Base-by-base conservation (phyloP, 352 stramenopile genomes). In the Phytophthora constricta region DNA sequence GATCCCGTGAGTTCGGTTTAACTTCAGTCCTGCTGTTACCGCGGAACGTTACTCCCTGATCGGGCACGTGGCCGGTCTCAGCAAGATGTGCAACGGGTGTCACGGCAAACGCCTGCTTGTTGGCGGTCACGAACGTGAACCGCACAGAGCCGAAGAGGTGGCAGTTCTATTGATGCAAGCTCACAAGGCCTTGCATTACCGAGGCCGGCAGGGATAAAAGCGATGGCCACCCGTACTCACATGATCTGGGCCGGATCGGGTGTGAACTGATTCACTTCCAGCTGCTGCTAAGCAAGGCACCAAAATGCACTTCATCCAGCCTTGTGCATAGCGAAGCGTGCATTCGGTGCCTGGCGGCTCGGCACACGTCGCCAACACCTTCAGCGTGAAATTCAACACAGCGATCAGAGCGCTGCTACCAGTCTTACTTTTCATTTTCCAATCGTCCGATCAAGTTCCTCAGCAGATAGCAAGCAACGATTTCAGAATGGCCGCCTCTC, bases 341-440 rank as follows among this genome's bases (percentile, higher is more conserved):
- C 53, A 22, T 17, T 26, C 37, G 46, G 49, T 60, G 54, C 55
- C 4, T 34, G 31, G 22, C 16, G 54, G 46, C 49, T 68, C 56
- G 22, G 20, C 10, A 31, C 11, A 57, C n/a, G 45, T 13, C 26
- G 23, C n/a, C 41, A 25, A 20, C 11, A 27, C 13, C n/a, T 42
- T 43, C n/a, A 19, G 17, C 37, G 37, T 10, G 1, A 10, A 34
- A 25, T 13, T n/a, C n/a, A n/a, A n/a, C n/a, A n/a, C n/a, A n/a
- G n/a, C n/a, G n/a, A 13, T 42, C 34, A 42, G 10, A 42, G 10
- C n/a, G n/a, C n/a, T n/a, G 11, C 26, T 68, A n/a, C 16, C n/a
- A 51, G n/a, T 27, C 52, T 70, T 55, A 70, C 39, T 70, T 70
- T 23, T 9, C 23, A 58, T 42, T 70, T 70, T 59, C 23, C 48